Evolutionary conservation across 1,284 basidiomycete species (phyloP).

Genomic region (Ceraceosorus bombacis): DNA sequence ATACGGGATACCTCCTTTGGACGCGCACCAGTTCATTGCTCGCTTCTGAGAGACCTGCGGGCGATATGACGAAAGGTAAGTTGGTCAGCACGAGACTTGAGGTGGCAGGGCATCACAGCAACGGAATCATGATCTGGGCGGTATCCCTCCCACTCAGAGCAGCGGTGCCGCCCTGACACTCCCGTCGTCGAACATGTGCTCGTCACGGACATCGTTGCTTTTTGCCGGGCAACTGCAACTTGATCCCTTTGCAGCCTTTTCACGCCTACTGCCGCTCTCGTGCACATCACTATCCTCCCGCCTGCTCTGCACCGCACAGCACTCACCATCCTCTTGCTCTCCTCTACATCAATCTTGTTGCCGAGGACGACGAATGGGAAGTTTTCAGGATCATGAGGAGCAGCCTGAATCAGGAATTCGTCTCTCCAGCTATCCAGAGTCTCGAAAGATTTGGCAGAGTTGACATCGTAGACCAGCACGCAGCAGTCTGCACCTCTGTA

Average conservation of each 20-base stretch:
- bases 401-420: slow-evolving; percentile 60
- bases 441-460: slow-evolving; percentile 96
- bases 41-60: slow-evolving; percentile 94
- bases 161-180: too few relatives aligned
- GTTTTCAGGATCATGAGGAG: slow-evolving; percentile 96
- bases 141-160: too few relatives aligned
- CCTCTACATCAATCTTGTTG: slow-evolving; percentile 99
- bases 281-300: neutral
- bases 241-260: too few relatives aligned
- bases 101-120: too few relatives aligned
- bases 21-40: slow-evolving; percentile 99
- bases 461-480: slow-evolving; percentile 97
- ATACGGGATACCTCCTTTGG: slow-evolving; percentile 98
- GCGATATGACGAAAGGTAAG: neutral
- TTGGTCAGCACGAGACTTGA: neutral
- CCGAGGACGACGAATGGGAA: slow-evolving; percentile 92
- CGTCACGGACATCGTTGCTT: too few relatives aligned
- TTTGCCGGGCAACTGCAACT: too few relatives aligned
- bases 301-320: neutral
- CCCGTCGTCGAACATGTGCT: too few relatives aligned
- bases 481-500: slow-evolving; percentile 99
- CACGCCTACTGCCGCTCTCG: too few relatives aligned
- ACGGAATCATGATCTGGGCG: too few relatives aligned
- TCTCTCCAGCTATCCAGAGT: slow-evolving; percentile 54
- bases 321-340: slow-evolving; percentile 89